These are phyloP conservation scores for Breynia disticha DNA, from an alignment of 441 rosid genomes.

Conservation along the genomic window DNA sequence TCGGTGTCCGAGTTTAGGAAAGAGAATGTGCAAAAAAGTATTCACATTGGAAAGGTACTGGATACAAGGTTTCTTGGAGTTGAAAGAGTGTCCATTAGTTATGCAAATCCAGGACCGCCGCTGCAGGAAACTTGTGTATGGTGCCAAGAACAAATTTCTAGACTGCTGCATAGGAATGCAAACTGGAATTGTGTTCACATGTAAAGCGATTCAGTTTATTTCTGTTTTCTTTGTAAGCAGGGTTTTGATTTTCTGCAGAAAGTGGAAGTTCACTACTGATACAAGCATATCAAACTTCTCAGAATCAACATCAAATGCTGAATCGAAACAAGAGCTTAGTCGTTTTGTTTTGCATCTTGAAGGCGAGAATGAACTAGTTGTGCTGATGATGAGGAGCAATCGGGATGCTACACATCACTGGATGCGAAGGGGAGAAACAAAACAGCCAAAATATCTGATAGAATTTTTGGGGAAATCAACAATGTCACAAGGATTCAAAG, in stretches of 20 bases:
- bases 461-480: conserved; percentile 46
- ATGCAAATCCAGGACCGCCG: conserved; percentile 25
- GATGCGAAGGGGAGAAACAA: conserved; percentile 42
- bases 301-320: conserved; percentile 18
- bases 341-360: conserved; percentile 69
- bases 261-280: conserved; percentile 17
- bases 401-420: conserved; percentile 47
- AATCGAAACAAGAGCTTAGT: conserved; percentile 40
- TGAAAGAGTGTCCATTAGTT: conserved; percentile 50
- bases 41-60: conserved; percentile 63
- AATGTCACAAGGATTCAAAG: conserved; percentile 41
- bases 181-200: conserved; percentile 45
- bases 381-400: conserved; percentile 48
- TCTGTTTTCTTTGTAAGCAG: conserved; percentile 36
- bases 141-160: conserved; percentile 24
- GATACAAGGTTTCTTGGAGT: conserved; percentile 48
- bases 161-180: conserved; percentile 45
- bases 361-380: conserved; percentile 63
- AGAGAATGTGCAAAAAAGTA: conserved; percentile 16
- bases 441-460: conserved; percentile 51
- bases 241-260: conserved; percentile 29
- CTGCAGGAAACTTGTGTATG: conserved; percentile 40
- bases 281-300: conserved; percentile 22
- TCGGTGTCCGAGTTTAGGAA: conserved; percentile 46
- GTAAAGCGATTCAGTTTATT: conserved; percentile 54